Conservation (phyloP, 2,329 filamentous ascomycete genomes). For the Ambrosiella beaveri region DNA sequence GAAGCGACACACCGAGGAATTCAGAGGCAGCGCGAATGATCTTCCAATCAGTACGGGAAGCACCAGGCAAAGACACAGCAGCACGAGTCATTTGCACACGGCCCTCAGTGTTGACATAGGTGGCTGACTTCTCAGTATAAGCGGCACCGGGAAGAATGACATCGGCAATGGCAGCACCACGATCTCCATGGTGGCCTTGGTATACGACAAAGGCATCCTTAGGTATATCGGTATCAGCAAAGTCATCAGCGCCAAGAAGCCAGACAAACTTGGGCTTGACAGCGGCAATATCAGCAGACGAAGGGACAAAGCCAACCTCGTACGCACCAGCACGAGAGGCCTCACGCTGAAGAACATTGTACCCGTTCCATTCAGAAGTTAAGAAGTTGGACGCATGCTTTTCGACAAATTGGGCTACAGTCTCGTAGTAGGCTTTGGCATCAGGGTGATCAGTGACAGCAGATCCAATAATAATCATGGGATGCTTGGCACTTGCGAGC, state of each 20-base stretch:
- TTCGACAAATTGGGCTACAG: conserved; percentile 75
- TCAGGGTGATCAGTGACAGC: conserved; percentile 81
- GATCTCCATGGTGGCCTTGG: conserved; percentile 94
- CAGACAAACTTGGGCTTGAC: conserved; percentile 89
- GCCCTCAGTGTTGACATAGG: conserved; percentile 95
- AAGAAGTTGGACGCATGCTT: conserved; percentile 81
- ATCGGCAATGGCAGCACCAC: conserved; percentile 80
- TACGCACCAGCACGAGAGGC: conserved; percentile 87
- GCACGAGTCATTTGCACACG: conserved; percentile 86
- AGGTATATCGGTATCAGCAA: conserved; percentile 69
- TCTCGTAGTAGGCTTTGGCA: conserved; percentile 84
- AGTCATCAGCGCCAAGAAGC: conserved; percentile 90
- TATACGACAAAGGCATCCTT: conserved; percentile 95
- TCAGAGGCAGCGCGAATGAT: conserved; percentile 87
- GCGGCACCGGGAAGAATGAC: conserved; percentile 85
- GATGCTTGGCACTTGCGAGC: conserved; percentile 68
- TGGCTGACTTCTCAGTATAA: conserved; percentile 92
- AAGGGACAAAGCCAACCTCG: conserved; percentile 85
- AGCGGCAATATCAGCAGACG: conserved; percentile 63
- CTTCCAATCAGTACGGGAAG: conserved; percentile 94
- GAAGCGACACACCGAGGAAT: conserved; percentile 71
- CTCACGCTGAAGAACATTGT: conserved; percentile 87
- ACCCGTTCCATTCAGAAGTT: conserved; percentile 88
- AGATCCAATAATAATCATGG: conserved; percentile 93
- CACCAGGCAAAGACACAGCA: conserved; percentile 75